phyloP scores from a whole-genome alignment of 164 flowering plant species.

The Annona cherimola region DNA sequence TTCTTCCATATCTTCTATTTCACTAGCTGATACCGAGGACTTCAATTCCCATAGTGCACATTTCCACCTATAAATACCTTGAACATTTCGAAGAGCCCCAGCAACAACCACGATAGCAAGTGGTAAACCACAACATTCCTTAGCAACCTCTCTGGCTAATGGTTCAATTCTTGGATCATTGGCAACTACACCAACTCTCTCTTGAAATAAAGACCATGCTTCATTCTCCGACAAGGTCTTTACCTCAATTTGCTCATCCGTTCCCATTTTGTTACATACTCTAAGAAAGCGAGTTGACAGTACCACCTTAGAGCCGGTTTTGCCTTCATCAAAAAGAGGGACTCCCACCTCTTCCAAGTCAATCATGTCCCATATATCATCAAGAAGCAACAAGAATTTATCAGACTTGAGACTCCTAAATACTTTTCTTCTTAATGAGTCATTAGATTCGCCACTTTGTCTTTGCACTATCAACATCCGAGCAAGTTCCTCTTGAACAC shows the following conservation, averaged over 20 bases:
- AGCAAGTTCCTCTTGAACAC: neutral
- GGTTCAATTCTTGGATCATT: neutral
- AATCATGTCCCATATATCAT: neutral
- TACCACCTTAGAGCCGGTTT: neutral
- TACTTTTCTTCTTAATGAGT: neutral
- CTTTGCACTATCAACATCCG: neutral
- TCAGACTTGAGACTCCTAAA: neutral
- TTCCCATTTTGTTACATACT: neutral
- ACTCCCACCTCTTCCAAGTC: neutral
- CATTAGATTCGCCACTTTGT: neutral
- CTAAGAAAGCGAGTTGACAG: neutral
- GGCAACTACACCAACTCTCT: constrained; percentile 3
- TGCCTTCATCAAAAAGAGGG: neutral
- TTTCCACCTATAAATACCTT: neutral
- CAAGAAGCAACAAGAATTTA: constrained; percentile 6
- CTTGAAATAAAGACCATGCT: neutral
- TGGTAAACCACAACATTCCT: constrained; percentile 3
- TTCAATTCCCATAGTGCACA: neutral
- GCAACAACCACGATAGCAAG: neutral
- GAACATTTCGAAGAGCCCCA: neutral
- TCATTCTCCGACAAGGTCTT: neutral
- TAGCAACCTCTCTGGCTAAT: neutral
- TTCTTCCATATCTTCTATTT: constrained; percentile 4
- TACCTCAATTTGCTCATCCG: neutral
- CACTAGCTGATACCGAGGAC: neutral